phyloP scores from a whole-genome alignment of 441 rosid species.

The Populus hybrid region DNA sequence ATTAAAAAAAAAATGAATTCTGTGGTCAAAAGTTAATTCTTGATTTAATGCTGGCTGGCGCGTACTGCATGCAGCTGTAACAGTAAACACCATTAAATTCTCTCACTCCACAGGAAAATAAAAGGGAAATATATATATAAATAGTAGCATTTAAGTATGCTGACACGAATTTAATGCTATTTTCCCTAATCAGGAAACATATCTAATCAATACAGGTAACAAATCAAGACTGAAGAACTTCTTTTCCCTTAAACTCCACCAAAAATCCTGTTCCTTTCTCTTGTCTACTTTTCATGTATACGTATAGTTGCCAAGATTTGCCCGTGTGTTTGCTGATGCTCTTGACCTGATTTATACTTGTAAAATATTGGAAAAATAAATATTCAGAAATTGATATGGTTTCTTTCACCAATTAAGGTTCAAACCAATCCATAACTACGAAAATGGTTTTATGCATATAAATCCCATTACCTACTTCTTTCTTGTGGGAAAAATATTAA shows the following conservation, averaged over 20 bases:
- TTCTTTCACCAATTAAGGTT: background rate
- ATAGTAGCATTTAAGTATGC: constrained; percentile 22
- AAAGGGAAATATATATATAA: no score
- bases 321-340: background rate
- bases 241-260: background rate
- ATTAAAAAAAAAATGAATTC: no score
- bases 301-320: background rate
- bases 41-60: background rate
- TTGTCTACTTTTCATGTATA: background rate
- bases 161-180: constrained; percentile 16
- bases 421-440: background rate
- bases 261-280: background rate
- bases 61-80: background rate
- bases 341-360: background rate
- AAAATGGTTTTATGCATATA: no score
- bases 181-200: constrained; percentile 17
- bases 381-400: background rate
- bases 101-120: background rate
- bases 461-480: background rate
- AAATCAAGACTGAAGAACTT: background rate
- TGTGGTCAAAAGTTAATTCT: no score
- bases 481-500: background rate
- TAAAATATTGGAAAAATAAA: background rate
- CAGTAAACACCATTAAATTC: background rate
- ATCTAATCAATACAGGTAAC: constrained; percentile 2